Conservation (phyloP, 139 green algal genomes). For the Chlorella ohadii region DNA sequence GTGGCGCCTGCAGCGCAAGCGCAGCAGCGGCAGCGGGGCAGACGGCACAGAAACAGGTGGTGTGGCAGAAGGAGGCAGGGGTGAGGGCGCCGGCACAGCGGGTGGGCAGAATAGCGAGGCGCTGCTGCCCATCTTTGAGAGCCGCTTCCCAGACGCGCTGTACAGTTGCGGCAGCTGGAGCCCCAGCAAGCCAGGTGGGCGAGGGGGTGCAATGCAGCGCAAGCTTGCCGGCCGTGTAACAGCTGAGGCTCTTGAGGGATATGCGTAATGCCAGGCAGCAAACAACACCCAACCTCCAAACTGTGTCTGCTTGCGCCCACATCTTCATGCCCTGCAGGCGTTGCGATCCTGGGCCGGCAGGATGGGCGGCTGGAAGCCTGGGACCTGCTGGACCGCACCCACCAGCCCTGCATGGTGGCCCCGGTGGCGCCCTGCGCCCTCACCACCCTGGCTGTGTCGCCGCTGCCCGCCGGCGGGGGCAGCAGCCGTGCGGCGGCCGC, state of each 20-base stretch:
- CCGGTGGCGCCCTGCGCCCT: slow-evolving; percentile 60
- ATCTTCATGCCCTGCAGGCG: slow-evolving; percentile 39
- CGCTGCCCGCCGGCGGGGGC: slow-evolving; percentile 6
- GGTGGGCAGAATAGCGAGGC: not conserved
- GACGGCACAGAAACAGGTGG: no score
- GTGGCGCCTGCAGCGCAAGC: slow-evolving; percentile 55
- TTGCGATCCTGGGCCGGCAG: slow-evolving; percentile 69
- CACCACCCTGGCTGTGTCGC: slow-evolving; percentile 64
- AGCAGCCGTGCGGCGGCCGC: not conserved
- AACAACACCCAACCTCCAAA: not conserved
- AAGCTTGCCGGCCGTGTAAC: not conserved
- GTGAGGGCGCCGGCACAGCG: no score
- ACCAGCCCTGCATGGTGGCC: slow-evolving; percentile 72
- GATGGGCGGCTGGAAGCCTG: slow-evolving; percentile 78
- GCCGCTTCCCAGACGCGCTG: slow-evolving; percentile 56
- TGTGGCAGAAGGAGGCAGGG: not conserved
- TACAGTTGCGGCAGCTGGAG: slow-evolving; percentile 89
- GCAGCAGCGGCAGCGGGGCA: not conserved
- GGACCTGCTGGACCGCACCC: slow-evolving; percentile 83
- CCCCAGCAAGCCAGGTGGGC: slow-evolving; percentile 71
- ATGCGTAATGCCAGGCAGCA: not conserved
- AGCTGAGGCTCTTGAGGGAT: not conserved
- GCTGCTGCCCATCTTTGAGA: slow-evolving; percentile 67
- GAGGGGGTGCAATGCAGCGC: no score
- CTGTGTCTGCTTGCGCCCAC: not conserved